A percentile compares a stretch with the other conserved stretches of the same genome.
phyloP scores from a whole-genome alignment of 495 filamentous ascomycete species.

The Penicillium paxilli region DNA sequence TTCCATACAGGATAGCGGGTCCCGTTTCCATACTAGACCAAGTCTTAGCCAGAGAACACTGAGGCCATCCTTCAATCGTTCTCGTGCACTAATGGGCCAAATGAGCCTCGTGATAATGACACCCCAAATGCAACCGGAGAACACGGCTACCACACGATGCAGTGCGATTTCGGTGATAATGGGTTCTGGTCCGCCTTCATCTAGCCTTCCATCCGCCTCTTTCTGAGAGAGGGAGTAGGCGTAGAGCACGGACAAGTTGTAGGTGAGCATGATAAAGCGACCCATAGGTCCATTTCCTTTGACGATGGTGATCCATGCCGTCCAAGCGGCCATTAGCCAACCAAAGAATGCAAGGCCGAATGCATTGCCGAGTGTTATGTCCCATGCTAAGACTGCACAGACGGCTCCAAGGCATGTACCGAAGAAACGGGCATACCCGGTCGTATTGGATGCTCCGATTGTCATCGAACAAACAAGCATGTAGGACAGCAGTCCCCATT shows the following conservation, averaged over 20 bases:
- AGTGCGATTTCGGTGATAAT: constrained; percentile 84
- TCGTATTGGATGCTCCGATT: constrained; percentile 91
- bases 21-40: constrained; percentile 95
- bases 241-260: constrained; percentile 95
- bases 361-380: constrained; percentile 67
- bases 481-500: constrained; percentile 95
- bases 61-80: constrained; percentile 82
- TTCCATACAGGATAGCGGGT: constrained; percentile 76
- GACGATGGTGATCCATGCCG: constrained; percentile 85
- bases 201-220: constrained; percentile 66
- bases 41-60: constrained; percentile 87
- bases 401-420: constrained; percentile 82
- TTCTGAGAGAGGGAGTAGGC: constrained; percentile 83
- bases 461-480: constrained; percentile 99
- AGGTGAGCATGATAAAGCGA: constrained; percentile 88
- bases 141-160: constrained; percentile 88
- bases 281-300: constrained; percentile 86
- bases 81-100: constrained; percentile 88
- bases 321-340: constrained; percentile 76
- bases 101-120: constrained; percentile 84
- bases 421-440: constrained; percentile 80
- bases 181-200: constrained; percentile 84
- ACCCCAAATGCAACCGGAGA: constrained; percentile 88
- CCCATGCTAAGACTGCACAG: constrained; percentile 76
- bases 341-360: constrained; percentile 74